Percentiles rank a stretch among this genome's conserved stretches.
phyloP scores from a whole-genome alignment of 352 stramenopile genomes.

The Plasmopara muralis region DNA sequence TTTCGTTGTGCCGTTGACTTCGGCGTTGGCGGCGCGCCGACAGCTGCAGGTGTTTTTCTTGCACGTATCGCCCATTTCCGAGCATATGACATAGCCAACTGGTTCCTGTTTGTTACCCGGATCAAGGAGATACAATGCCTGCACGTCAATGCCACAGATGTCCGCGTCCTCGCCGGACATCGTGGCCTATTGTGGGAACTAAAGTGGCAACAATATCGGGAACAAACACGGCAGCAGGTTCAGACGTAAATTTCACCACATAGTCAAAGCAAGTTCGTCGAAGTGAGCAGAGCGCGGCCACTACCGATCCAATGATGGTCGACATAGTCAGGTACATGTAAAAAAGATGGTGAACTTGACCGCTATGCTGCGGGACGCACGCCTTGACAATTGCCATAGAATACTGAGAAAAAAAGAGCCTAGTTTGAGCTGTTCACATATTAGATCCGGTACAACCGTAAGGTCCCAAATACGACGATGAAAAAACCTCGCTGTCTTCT shows the following conservation, averaged over 20 bases:
- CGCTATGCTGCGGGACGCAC: no score
- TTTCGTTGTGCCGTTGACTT: conserved; percentile 14
- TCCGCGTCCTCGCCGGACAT: conserved; percentile 14
- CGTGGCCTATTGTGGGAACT: neutral
- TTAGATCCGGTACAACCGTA: neutral
- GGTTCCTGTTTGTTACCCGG: conserved; percentile 25
- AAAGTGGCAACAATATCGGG: conserved; percentile 26
- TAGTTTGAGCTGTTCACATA: no score
- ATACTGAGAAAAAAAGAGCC: no score
- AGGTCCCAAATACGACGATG: neutral
- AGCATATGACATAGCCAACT: conserved; percentile 22
- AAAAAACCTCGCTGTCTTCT: no score
- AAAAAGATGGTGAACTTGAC: neutral
- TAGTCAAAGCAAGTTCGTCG: conserved; percentile 23
- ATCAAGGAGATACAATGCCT: conserved; percentile 27
- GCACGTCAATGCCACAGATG: conserved; percentile 22
- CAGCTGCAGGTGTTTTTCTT: conserved; percentile 30
- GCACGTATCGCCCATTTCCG: conserved; percentile 27
- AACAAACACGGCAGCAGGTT: conserved; percentile 3
- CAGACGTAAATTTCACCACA: conserved; percentile 19
- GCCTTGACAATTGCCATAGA: no score
- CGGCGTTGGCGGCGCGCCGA: conserved; percentile 12
- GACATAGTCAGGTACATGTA: neutral
- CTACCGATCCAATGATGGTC: conserved; percentile 22
- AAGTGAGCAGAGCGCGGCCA: conserved; percentile 14